Base-by-base conservation (phyloP, 2,329 filamentous ascomycete species). In the Chaetomium sp. region DNA sequence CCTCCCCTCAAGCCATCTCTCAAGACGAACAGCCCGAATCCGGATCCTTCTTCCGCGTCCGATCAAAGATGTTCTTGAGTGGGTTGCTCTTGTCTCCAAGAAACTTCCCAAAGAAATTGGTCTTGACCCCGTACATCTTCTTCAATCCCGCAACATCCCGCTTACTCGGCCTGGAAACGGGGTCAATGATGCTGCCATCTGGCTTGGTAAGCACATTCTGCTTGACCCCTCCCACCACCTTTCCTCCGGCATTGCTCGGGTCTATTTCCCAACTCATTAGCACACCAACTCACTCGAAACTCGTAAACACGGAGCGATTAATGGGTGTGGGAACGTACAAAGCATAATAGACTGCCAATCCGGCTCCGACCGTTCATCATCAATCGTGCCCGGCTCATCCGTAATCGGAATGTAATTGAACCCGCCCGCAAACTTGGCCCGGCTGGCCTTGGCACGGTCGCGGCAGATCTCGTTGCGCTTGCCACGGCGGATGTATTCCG, bases 51-150 rank as follows among this genome's bases (percentile, higher is more conserved):
- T 50, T 50, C 37, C 48, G 33, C 6, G 42, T 41, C 5, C n/a
- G 32, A 6, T 50, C 36, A 32, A 50, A 38, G 19, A 27, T 27
- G 34, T 48, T 48, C 45, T 37, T 48, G 12, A 48, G 12, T 14
- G 45, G 34, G n/a, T 48, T 48, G 34, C 34, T 19, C 34, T 27
- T 48, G 34, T 48, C 45, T 19, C 35, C 35, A 11, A 48, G 45
- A 19, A 48, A 14, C 34, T 50, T 50, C 9, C 37, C 48, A 10
- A 50, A 40, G 12, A 50, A 42, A 32, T 38, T 32, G 27, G 36
- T 35, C 37, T 42, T 50, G 48, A 50, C 48, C 27, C 48, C 48
- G 11, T 50, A 50, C 48, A 50, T 50, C 36, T 50, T 50, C 36
- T 50, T 50, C 9, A 50, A 14, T 6, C 48, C 48, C 6, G 38